Percentiles rank a stretch among this genome's conserved stretches.
Evolutionary conservation across 139 green algal species (phyloP).

Genomic region (Chlorella ohadii): DNA sequence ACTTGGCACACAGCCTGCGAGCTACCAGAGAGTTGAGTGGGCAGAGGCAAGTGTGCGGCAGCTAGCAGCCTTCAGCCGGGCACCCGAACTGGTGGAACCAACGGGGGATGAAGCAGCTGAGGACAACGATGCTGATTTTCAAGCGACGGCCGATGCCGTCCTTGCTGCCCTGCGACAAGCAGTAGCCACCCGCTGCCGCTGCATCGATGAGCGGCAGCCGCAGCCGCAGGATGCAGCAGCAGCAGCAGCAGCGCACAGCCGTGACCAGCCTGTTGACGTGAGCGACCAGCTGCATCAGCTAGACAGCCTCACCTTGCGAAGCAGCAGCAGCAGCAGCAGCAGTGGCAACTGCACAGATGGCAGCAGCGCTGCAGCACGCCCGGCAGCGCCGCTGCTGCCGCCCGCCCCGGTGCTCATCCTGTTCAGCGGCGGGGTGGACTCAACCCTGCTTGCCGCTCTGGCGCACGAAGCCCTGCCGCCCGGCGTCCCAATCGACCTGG

Average conservation of each 20-base stretch:
- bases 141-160: constrained; percentile 17
- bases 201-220: constrained; percentile 37
- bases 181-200: constrained; percentile 54
- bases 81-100: neutral
- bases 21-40: constrained; percentile 26
- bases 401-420: constrained; percentile 77
- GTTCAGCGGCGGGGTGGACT: constrained; percentile 93
- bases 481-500: constrained; percentile 80
- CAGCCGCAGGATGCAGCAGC: neutral
- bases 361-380: neutral
- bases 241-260: neutral
- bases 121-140: neutral
- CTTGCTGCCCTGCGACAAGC: constrained; percentile 51
- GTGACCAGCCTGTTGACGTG: neutral
- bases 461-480: constrained; percentile 65
- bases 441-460: constrained; percentile 82
- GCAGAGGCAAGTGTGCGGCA: constrained; percentile 30
- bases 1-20: too few species aligned
- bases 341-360: neutral
- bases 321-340: constrained; percentile 10
- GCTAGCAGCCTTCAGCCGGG: constrained; percentile 28
- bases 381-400: neutral
- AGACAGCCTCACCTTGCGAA: neutral
- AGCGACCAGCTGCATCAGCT: neutral
- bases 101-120: neutral